Conservation (phyloP, 805 yeast genomes). For the Saturnispora quitensis region DNA sequence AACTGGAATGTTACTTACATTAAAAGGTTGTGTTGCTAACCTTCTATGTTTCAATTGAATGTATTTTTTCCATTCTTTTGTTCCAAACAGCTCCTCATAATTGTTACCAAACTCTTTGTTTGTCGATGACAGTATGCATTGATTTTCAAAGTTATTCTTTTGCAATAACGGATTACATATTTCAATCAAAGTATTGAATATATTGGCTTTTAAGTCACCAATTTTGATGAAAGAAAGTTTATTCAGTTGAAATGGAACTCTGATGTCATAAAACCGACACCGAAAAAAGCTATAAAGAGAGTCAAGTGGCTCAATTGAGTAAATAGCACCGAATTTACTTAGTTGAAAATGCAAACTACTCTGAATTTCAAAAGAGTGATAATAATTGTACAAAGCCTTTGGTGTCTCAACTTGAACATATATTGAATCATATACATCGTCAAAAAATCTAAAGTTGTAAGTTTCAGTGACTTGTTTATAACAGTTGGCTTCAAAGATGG, state of each 20-base stretch:
- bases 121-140: background rate
- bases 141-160: background rate
- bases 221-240: constrained; percentile 10
- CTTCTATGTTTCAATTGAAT: constrained; percentile 19
- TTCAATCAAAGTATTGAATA: constrained; percentile 20
- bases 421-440: constrained; percentile 17
- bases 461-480: background rate
- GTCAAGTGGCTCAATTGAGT: constrained; percentile 7
- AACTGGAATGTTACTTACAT: constrained; percentile 21
- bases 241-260: constrained; percentile 27
- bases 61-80: constrained; percentile 18
- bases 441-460: constrained; percentile 18
- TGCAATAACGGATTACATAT: constrained; percentile 2
- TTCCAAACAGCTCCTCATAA: background rate
- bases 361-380: constrained; percentile 7
- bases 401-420: constrained; percentile 11
- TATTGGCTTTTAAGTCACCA: constrained; percentile 10
- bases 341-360: constrained; percentile 15
- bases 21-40: constrained; percentile 18
- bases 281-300: constrained; percentile 13
- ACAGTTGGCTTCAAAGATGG: constrained; percentile 10
- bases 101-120: background rate
- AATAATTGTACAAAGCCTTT: background rate
- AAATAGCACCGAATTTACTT: constrained; percentile 19
- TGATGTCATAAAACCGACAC: constrained; percentile 28